phyloP scores from a whole-genome alignment of 345 rosid genomes.

The Combretum micranthum region DNA sequence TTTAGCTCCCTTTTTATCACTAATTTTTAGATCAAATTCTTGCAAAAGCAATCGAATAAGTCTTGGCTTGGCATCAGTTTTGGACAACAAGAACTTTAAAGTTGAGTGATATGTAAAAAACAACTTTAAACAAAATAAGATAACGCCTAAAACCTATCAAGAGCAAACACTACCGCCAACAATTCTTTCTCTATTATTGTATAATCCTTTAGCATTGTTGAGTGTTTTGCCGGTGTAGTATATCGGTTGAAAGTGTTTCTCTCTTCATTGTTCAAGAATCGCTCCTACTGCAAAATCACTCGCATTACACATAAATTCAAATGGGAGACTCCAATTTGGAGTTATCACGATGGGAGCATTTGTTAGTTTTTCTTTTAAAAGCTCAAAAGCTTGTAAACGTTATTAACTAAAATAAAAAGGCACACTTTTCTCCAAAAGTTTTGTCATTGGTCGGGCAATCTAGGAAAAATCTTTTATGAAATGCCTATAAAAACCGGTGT shows the following conservation, averaged over 20 bases:
- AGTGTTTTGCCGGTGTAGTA: not conserved
- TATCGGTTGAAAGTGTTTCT: not conserved
- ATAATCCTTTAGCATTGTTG: not conserved
- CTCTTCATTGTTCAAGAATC: not conserved
- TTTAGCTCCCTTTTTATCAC: no score
- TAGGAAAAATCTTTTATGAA: slow-evolving; percentile 4
- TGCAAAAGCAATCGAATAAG: slow-evolving; percentile 2
- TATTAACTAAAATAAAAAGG: not conserved
- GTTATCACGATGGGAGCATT: not conserved
- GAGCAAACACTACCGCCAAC: not conserved
- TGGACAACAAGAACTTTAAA: not conserved
- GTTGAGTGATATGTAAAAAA: slow-evolving; percentile 2
- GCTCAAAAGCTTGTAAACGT: not conserved
- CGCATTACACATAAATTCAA: not conserved
- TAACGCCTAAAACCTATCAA: not conserved
- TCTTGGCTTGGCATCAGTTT: not conserved
- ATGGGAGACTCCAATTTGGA: not conserved
- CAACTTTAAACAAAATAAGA: not conserved
- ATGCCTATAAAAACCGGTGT: slow-evolving; percentile 1
- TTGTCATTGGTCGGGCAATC: not conserved
- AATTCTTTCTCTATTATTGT: slow-evolving; percentile 3
- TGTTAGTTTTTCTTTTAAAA: not conserved
- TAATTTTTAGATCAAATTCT: not conserved
- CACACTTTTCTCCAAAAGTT: not conserved
- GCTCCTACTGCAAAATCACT: not conserved